Conservation (phyloP, 495 filamentous ascomycete genomes). For the Delitschia confertaspora region DNA sequence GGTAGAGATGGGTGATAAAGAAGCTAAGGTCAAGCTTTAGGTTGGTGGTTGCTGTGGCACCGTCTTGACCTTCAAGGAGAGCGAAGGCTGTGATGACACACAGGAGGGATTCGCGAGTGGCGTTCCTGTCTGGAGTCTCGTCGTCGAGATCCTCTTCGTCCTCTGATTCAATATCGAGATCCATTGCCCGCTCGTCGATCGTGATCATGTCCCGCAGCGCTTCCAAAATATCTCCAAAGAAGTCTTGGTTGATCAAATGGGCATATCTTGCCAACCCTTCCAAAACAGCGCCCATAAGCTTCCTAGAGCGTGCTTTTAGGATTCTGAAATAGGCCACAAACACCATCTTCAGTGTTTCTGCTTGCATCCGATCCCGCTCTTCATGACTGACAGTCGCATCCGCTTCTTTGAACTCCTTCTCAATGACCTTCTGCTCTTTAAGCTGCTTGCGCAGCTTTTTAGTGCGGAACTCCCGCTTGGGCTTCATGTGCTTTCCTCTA, state of each 20-base stretch:
- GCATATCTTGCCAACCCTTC: constrained; percentile 88
- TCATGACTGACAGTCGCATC: constrained; percentile 86
- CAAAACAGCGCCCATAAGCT: constrained; percentile 86
- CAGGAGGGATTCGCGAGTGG: constrained; percentile 78
- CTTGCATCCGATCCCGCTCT: constrained; percentile 83
- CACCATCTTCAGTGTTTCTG: constrained; percentile 89
- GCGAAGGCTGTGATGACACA: constrained; percentile 94
- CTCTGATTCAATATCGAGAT: constrained; percentile 38
- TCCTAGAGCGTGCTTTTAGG: constrained; percentile 64
- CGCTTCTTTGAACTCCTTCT: constrained; percentile 89
- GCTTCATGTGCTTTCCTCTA: constrained; percentile 56
- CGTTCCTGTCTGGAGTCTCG: constrained; percentile 47
- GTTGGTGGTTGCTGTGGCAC: constrained; percentile 49
- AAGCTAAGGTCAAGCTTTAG: constrained; percentile 86
- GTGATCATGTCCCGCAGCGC: constrained; percentile 84
- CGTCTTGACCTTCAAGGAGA: constrained; percentile 81
- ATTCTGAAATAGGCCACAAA: constrained; percentile 94
- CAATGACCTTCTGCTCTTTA: constrained; percentile 74
- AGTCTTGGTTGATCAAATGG: constrained; percentile 94
- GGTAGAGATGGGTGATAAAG: constrained; percentile 90
- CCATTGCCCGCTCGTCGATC: constrained; percentile 46
- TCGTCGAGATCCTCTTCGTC: constrained; percentile 39
- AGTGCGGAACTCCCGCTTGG: constrained; percentile 66
- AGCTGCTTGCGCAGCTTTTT: constrained; percentile 65
- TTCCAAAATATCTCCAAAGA: constrained; percentile 93